Evolutionary conservation across 1,139 yeast genomes (phyloP), one percentile per base, ranked within the genome.

Genomic region (Citeromyces hawaiiensis): DNA sequence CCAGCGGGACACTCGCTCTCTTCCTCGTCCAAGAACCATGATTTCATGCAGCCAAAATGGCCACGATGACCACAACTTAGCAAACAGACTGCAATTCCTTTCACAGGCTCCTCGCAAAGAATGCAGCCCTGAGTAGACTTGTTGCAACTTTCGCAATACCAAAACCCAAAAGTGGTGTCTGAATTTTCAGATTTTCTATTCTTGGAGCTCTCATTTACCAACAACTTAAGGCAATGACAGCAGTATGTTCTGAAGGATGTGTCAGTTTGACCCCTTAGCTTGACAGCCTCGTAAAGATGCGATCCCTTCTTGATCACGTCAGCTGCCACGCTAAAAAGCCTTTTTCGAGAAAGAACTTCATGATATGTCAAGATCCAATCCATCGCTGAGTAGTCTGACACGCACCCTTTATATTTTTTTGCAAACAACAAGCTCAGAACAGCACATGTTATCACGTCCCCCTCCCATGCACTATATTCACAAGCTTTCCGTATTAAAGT

Each of bases 11-110:
- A 88, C 42, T 76, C 85, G 3, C 59, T 51, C 64, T 80, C 77
- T 19, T 63, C 68, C 23, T 72, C 81, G 2, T 66, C 75, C 30
- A 79, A 59, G 52, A 83, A 77, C 97, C 97, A 88, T 38, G 72
- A 70, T 44, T 68, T 66, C 51, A 87, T 64, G 60, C 98, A 91
- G 3, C 76, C 76, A 51, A 76, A 76, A 57, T 91, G 98, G 1
- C 94, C 88, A 41, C 78, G 68, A 56, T 91, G 97, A 0, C 96
- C 96, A 62, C 97, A 91, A 37, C 64, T 70, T 40, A 83, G 59
- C 17, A 78, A 62, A n/a, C 75, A 75, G 18, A 83, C 72, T 9
- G 79, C 70, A 40, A 83, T 63, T 0, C 94, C 94, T 49, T 71
- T 73, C 48, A 88, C 68, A 2, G 95, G 91, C 51, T 74, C 80